These are phyloP conservation scores for Crithidia brevicula DNA, from an alignment of 208 protist genomes.

Conservation along the genomic window DNA sequence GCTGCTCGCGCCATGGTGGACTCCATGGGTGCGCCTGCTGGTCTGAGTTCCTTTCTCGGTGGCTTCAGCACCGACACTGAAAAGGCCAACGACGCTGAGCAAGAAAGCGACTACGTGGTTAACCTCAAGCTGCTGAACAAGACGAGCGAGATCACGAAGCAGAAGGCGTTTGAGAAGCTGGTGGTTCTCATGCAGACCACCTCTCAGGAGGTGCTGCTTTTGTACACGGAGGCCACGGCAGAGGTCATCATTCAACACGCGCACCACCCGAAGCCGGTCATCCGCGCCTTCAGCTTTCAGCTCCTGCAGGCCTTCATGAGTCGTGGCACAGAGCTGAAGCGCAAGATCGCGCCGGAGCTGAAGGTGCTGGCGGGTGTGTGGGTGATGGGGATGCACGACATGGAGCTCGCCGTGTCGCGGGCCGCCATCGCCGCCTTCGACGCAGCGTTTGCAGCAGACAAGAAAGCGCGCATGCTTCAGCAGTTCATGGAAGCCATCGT, in stretches of 20 bases:
- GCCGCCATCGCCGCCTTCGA: constrained; percentile 68
- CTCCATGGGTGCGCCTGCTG: constrained; percentile 52
- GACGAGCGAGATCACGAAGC: constrained; percentile 84
- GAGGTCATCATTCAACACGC: constrained; percentile 71
- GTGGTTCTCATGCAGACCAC: constrained; percentile 25
- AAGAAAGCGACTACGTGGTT: constrained; percentile 55
- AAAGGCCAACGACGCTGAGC: constrained; percentile 26
- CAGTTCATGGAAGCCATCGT: constrained; percentile 69
- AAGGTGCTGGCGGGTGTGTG: constrained; percentile 63
- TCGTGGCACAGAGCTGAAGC: constrained; percentile 46
- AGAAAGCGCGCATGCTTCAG: constrained; percentile 57
- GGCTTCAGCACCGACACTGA: constrained; percentile 47
- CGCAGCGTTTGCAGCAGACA: constrained; percentile 60
- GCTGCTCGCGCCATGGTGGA: constrained; percentile 56
- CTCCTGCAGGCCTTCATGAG: constrained; percentile 58
- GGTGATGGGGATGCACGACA: constrained; percentile 87
- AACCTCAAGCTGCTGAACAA: constrained; percentile 80
- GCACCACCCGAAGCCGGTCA: constrained; percentile 59
- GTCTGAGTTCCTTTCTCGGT: constrained; percentile 72
- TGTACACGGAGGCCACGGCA: constrained; percentile 54
- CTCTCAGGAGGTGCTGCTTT: constrained; percentile 42
- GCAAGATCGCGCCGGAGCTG: constrained; percentile 43
- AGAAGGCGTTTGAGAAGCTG: constrained; percentile 79
- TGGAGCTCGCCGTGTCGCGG: constrained; percentile 59
- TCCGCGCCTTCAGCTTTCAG: constrained; percentile 62